Conservation (phyloP, 305 asterid genomes). For the Lippia alba region DNA sequence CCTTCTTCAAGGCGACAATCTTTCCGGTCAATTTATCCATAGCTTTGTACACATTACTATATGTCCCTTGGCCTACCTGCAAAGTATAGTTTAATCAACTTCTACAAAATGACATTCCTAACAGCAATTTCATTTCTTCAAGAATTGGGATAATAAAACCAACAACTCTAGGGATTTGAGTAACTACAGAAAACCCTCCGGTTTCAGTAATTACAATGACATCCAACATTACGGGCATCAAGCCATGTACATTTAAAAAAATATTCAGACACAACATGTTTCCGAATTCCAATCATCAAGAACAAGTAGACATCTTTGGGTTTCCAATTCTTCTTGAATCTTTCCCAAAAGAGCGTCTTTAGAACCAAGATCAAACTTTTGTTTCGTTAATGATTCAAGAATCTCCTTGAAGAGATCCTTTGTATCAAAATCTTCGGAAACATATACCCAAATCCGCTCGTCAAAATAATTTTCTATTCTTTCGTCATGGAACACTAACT, state of each 20-base stretch:
- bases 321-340: constrained; percentile 6
- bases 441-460: constrained; percentile 35
- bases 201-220: too few species aligned
- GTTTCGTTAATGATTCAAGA: constrained; percentile 17
- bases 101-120: background rate
- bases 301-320: constrained; percentile 34
- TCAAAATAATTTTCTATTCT: constrained; percentile 7
- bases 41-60: constrained; percentile 89
- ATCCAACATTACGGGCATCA: too few species aligned
- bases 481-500: constrained; percentile 22
- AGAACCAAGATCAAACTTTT: background rate
- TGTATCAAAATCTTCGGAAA: constrained; percentile 27
- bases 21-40: constrained; percentile 61
- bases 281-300: constrained; percentile 32
- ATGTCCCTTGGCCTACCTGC: constrained; percentile 86
- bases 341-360: constrained; percentile 25
- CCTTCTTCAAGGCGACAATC: constrained; percentile 76
- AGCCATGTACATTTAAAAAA: too few species aligned
- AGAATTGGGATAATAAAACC: too few species aligned
- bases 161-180: too few species aligned
- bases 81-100: background rate
- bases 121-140: background rate
- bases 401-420: constrained; percentile 12
- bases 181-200: too few species aligned
- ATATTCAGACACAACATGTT: too few species aligned